Conservation (phyloP, 768 basidiomycete species). For the Leccinum ochraceum region DNA sequence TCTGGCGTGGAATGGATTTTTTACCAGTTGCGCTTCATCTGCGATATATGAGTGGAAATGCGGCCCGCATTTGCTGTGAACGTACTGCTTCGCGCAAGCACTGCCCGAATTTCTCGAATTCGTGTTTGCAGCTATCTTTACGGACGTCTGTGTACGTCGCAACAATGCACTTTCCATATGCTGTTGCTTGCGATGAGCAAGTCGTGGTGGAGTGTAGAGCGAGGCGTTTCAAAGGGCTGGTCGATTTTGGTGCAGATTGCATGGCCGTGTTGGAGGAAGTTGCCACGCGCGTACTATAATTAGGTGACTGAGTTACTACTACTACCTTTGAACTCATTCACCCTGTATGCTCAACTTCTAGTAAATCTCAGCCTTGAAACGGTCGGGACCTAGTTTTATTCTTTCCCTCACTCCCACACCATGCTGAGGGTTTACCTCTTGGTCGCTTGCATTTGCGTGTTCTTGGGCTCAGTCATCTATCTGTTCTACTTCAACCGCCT, state of each 20-base stretch:
- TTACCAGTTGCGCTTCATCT: slow-evolving; percentile 65
- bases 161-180: slow-evolving; percentile 88
- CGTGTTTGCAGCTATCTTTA: slow-evolving; percentile 80
- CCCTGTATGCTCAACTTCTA: slow-evolving; percentile 6
- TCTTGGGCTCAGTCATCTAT: slow-evolving; percentile 62
- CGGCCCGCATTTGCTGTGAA: slow-evolving; percentile 19
- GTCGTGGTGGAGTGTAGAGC: slow-evolving; percentile 74
- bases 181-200: slow-evolving; percentile 68
- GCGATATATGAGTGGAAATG: slow-evolving; percentile 1
- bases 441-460: slow-evolving; percentile 59
- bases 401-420: slow-evolving; percentile 2
- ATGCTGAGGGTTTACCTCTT: slow-evolving; percentile 67
- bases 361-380: slow-evolving; percentile 3
- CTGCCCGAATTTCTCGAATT: slow-evolving; percentile 80
- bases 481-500: slow-evolving; percentile 93
- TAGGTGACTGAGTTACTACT: background rate
- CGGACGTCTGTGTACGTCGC: slow-evolving; percentile 80
- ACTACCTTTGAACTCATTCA: background rate
- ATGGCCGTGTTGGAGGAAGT: slow-evolving; percentile 10
- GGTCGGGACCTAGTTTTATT: background rate
- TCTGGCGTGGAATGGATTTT: background rate
- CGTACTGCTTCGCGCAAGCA: slow-evolving; percentile 82
- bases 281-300: background rate
- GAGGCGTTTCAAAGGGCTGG: slow-evolving; percentile 57
- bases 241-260: slow-evolving; percentile 31